A percentile compares a stretch with the other conserved stretches of the same genome.
Conservation (phyloP, 495 filamentous ascomycete species). For the Pyrenula massariospora region DNA sequence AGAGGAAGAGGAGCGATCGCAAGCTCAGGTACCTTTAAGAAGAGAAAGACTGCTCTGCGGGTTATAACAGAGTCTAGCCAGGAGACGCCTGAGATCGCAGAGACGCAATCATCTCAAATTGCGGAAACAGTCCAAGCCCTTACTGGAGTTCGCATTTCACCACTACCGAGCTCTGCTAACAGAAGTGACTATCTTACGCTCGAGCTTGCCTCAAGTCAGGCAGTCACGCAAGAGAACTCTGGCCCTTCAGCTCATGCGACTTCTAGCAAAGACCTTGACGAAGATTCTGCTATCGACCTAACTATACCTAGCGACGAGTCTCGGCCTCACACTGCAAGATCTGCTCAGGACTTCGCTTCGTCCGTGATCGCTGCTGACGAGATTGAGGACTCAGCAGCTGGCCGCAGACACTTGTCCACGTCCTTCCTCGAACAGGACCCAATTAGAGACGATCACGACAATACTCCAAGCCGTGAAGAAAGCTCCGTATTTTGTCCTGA, state of each 20-base stretch:
- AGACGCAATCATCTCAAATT: background rate
- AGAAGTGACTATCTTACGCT: background rate
- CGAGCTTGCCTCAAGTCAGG: background rate
- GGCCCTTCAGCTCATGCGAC: background rate
- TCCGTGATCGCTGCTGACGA: background rate
- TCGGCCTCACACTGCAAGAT: background rate
- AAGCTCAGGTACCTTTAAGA: background rate
- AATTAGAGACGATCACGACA: background rate
- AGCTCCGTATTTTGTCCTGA: background rate
- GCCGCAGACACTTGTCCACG: background rate
- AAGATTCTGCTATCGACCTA: background rate
- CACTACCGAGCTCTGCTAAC: background rate
- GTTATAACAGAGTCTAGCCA: background rate
- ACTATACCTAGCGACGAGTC: background rate
- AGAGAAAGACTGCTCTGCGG: background rate
- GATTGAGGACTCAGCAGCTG: background rate
- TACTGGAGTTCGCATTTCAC: background rate
- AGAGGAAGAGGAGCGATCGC: background rate
- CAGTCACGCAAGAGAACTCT: background rate
- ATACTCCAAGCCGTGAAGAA: background rate
- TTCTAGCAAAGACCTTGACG: background rate
- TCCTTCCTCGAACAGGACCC: background rate
- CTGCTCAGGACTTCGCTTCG: background rate
- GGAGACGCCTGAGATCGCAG: background rate
- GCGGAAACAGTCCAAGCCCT: background rate